phyloP scores from a whole-genome alignment of 2,329 filamentous ascomycete species.

The Bipolaris bicolor region DNA sequence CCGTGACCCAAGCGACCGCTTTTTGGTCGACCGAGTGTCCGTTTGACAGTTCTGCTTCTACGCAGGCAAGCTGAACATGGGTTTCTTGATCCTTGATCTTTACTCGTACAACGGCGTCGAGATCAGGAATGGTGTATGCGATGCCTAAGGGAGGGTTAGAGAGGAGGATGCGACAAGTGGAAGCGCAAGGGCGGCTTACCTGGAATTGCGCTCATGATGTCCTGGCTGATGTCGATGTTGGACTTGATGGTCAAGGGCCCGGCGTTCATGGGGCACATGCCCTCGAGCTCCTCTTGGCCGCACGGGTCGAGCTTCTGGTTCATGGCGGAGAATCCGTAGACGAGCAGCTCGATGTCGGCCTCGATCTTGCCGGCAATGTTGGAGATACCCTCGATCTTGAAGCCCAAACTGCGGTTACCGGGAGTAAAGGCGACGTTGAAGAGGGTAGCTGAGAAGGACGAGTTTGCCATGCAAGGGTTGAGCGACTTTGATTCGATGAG shows the following conservation, averaged over 20 bases:
- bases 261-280: conserved; percentile 89
- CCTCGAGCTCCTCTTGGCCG: conserved; percentile 65
- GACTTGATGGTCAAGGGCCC: conserved; percentile 80
- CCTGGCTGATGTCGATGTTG: conserved; percentile 64
- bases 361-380: conserved; percentile 82
- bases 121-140: conserved; percentile 86
- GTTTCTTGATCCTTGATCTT: conserved; percentile 75
- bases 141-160: conserved; percentile 62
- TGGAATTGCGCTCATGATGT: conserved; percentile 71
- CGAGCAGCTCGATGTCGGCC: conserved; percentile 76
- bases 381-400: conserved; percentile 81
- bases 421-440: conserved; percentile 86
- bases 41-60: conserved; percentile 87
- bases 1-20: conserved; percentile 87
- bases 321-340: conserved; percentile 80
- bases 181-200: conserved; percentile 49
- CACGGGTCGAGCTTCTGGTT: conserved; percentile 77
- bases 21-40: conserved; percentile 89
- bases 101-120: conserved; percentile 84
- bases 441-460: conserved; percentile 84
- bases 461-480: conserved; percentile 82
- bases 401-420: conserved; percentile 71
- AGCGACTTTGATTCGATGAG: conserved; percentile 79
- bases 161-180: conserved; percentile 4
- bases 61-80: conserved; percentile 74